Conservation (phyloP, 129 eudicot genomes). For the Arctium minus region DNA sequence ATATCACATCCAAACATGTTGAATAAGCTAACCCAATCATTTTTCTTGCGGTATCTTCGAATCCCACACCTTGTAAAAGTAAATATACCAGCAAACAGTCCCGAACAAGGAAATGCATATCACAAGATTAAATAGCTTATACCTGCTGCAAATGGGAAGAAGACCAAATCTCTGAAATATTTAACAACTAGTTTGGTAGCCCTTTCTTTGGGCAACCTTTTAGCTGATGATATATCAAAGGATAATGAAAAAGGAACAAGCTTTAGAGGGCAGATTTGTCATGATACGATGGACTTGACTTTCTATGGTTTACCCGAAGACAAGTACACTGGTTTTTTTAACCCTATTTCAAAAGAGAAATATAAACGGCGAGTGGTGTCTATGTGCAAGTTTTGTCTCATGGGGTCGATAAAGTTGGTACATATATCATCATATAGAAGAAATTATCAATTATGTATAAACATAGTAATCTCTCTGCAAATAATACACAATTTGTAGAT, state of each 20-base stretch:
- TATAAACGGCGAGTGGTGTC: too few relatives aligned
- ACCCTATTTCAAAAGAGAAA: too few relatives aligned
- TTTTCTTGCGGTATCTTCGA: slow-evolving; percentile 62
- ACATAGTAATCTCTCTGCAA: too few relatives aligned
- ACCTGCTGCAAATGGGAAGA: background rate
- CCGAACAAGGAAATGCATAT: slow-evolving; percentile 17
- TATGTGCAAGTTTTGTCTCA: too few relatives aligned
- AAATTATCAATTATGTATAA: too few relatives aligned
- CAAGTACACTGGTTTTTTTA: too few relatives aligned
- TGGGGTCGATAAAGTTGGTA: too few relatives aligned
- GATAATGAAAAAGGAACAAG: background rate
- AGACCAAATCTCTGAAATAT: background rate
- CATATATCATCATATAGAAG: too few relatives aligned
- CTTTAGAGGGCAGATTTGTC: background rate
- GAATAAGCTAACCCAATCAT: slow-evolving; percentile 66
- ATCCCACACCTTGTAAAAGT: slow-evolving; percentile 66
- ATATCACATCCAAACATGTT: background rate
- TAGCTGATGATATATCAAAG: background rate
- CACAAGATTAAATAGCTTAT: too few relatives aligned
- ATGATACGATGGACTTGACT: too few relatives aligned
- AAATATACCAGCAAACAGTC: slow-evolving; percentile 78
- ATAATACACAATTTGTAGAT: too few relatives aligned
- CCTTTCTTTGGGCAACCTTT: background rate
- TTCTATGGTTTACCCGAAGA: too few relatives aligned
- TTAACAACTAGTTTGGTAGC: background rate